Percentiles rank a stretch among this genome's conserved stretches.
phyloP scores from a whole-genome alignment of 176 grass and related monocot genomes.

The Avena atlantica region DNA sequence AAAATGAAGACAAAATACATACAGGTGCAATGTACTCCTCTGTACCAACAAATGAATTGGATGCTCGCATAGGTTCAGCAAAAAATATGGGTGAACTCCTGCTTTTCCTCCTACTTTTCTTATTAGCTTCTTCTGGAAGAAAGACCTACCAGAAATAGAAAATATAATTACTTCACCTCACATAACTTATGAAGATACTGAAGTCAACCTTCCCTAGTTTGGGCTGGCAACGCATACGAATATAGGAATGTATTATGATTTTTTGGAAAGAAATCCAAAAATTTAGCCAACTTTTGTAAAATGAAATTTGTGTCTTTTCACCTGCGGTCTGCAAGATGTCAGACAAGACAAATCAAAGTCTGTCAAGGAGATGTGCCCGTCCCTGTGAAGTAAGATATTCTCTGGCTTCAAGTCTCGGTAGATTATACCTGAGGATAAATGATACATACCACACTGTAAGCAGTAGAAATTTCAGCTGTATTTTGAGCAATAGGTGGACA shows the following conservation, averaged over 20 bases:
- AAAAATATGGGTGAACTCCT: conserved; percentile 75
- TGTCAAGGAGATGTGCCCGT: conserved; percentile 85
- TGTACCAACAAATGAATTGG: conserved; percentile 96
- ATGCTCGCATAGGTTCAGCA: conserved; percentile 92
- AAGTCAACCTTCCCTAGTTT: not conserved
- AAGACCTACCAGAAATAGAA: conserved; percentile 56
- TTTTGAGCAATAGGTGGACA: conserved; percentile 7
- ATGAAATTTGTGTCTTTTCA: conserved; percentile 24
- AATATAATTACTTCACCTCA: not conserved
- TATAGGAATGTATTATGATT: not conserved
- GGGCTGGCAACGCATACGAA: not conserved
- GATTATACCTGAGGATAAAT: conserved; percentile 73
- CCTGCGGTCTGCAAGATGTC: conserved; percentile 84
- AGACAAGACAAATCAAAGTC: conserved; percentile 94
- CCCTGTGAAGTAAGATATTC: conserved; percentile 85
- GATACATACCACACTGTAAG: not conserved
- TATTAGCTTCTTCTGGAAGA: conserved; percentile 58
- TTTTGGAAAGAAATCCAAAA: not conserved
- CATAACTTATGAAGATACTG: conserved; percentile 10
- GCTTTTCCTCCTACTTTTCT: conserved; percentile 59
- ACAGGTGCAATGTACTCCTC: conserved; percentile 99
- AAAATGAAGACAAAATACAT: conserved; percentile 43
- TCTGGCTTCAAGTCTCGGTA: conserved; percentile 93
- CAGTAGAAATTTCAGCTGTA: not conserved
- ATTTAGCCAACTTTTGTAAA: not conserved